These are phyloP conservation scores for Boletus semigastroideus DNA, from an alignment of 1,284 basidiomycete species.

Conservation along the genomic window DNA sequence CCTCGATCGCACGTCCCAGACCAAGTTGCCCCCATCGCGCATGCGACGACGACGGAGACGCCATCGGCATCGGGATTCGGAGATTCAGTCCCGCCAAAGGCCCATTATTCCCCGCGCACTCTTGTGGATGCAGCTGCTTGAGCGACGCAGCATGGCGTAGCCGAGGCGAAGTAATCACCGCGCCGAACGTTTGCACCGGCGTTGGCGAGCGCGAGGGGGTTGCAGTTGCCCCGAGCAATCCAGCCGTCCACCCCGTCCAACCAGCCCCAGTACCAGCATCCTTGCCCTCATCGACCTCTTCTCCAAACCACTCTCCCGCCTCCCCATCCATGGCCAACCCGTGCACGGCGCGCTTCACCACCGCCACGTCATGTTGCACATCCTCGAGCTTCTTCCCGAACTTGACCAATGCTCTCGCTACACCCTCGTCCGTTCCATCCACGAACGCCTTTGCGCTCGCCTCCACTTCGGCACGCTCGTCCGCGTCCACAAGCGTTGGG, in stretches of 20 bases:
- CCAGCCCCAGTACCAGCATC: constrained; percentile 14
- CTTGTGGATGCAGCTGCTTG: constrained; percentile 26
- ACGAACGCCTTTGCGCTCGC: constrained; percentile 61
- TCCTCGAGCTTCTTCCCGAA: constrained; percentile 69
- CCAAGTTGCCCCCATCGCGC: constrained; percentile 13
- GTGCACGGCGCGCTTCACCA: constrained; percentile 58
- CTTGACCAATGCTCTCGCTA: constrained; percentile 46
- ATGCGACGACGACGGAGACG: not conserved
- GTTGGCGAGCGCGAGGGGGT: constrained; percentile 19
- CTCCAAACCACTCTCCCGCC: constrained; percentile 13
- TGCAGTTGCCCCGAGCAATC: constrained; percentile 41
- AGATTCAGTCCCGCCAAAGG: constrained; percentile 49
- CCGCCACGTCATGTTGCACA: constrained; percentile 77
- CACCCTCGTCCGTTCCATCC: constrained; percentile 51
- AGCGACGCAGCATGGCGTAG: constrained; percentile 49
- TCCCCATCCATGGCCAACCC: constrained; percentile 32
- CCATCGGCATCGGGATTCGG: constrained; percentile 55
- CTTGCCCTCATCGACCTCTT: not conserved
- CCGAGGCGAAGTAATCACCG: constrained; percentile 63
- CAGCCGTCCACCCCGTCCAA: constrained; percentile 61
- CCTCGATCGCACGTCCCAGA: constrained; percentile 21
- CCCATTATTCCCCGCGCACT: constrained; percentile 3
- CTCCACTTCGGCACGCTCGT: constrained; percentile 45
- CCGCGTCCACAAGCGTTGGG: constrained; percentile 39
- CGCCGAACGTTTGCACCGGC: constrained; percentile 59